Conservation (phyloP, 1,284 basidiomycete genomes). For the Erythrobasidium hasegawianum region DNA sequence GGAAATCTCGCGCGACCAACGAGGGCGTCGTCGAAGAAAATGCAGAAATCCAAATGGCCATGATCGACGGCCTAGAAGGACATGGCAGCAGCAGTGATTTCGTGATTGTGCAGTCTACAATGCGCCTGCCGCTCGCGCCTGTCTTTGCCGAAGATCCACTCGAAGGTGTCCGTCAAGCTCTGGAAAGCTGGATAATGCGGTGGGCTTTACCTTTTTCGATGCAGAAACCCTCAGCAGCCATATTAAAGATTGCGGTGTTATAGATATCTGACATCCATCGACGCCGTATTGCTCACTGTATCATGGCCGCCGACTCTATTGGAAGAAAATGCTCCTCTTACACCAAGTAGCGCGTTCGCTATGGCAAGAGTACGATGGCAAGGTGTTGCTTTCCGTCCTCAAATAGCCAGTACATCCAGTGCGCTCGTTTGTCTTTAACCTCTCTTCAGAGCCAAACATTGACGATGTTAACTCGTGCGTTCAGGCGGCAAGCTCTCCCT, state of each 20-base stretch:
- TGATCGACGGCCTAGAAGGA: neutral
- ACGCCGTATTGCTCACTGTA: constrained; percentile 78
- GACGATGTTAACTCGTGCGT: neutral
- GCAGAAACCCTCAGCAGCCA: neutral
- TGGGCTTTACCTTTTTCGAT: constrained; percentile 50
- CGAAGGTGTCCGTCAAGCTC: constrained; percentile 74
- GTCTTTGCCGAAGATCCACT: constrained; percentile 68
- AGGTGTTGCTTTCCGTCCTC: constrained; percentile 84
- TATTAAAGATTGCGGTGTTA: neutral
- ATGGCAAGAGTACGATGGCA: constrained; percentile 73
- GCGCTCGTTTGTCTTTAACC: constrained; percentile 45
- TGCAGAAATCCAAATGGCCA: neutral
- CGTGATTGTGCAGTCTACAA: constrained; percentile 47
- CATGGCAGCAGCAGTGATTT: constrained; percentile 3
- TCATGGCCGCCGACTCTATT: constrained; percentile 34
- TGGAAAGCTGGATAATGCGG: constrained; percentile 93
- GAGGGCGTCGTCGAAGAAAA: neutral
- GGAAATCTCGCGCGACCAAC: neutral
- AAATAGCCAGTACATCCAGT: constrained; percentile 79
- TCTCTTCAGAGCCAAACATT: neutral
- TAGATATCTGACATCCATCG: constrained; percentile 82
- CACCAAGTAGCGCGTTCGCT: constrained; percentile 68
- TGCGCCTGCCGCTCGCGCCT: constrained; percentile 75
- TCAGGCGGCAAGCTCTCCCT: constrained; percentile 80
- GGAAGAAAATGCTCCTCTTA: constrained; percentile 68